Evolutionary conservation across 768 basidiomycete genomes (phyloP).

Genomic region (Suillus subaureus): DNA sequence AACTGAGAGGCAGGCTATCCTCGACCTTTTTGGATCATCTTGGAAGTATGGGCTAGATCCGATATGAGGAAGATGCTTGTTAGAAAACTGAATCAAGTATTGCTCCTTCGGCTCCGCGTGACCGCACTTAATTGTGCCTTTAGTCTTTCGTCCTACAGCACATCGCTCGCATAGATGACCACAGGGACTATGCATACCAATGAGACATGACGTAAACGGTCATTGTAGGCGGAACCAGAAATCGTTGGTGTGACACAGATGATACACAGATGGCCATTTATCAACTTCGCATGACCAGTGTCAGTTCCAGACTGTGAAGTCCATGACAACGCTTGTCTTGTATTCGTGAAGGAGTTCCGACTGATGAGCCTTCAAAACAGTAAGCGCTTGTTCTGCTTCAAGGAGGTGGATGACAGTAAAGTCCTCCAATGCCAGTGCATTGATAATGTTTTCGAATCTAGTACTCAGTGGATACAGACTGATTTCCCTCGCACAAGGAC

Average conservation of each 20-base stretch:
- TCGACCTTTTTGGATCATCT: not conserved
- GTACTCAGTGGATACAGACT: not conserved
- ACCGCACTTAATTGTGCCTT: not conserved
- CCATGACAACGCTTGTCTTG: not conserved
- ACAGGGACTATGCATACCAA: not conserved
- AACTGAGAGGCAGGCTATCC: not conserved
- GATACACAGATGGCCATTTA: not conserved
- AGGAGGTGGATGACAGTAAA: not conserved
- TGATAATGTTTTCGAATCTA: not conserved
- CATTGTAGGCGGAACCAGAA: not conserved
- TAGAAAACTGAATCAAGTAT: not conserved
- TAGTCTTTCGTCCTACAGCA: not conserved
- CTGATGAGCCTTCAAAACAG: not conserved
- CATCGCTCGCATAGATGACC: not conserved
- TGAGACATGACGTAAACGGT: not conserved
- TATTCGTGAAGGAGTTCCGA: not conserved
- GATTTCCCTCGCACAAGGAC: not conserved
- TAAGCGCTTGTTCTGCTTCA: not conserved
- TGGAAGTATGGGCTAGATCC: not conserved
- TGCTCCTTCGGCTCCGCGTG: not conserved
- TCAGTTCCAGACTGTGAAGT: not conserved
- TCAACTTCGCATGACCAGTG: not conserved
- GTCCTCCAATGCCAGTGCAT: not conserved
- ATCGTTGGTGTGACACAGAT: not conserved
- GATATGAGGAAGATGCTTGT: not conserved